Base-by-base conservation (phyloP, 2,329 filamentous ascomycete genomes). In the Davidsoniella virescens region DNA sequence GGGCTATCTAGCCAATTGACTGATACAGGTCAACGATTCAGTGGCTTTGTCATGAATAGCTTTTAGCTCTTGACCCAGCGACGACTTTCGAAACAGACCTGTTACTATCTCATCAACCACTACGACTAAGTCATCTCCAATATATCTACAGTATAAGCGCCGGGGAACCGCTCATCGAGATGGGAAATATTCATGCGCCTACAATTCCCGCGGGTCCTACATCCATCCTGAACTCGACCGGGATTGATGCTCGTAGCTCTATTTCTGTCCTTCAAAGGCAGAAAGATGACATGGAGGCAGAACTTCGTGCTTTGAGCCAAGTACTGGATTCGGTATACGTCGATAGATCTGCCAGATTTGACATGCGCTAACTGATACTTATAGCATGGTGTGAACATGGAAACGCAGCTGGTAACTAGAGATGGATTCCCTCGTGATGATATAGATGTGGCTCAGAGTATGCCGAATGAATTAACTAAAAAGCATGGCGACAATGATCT, bases 371-470 rank as follows among this genome's bases (percentile, higher is more conserved):
- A 12, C 41, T 17, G 20, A 23, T 20, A 12, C 44, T 40, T 39
- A 5, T 59, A 95, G 88, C 90, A 96, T 70, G 80, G 83, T 42
- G 90, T 94, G 49, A 81, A 84, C 59, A 98, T 98, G 92, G 81
- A 82, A 59, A 95, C 92, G 6, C 73, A 78, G 52, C 76, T 98
- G 38, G 78, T 87, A 20, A 95, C 90, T 12, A 76, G 80, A 54
- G 92, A 96, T 65, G 92, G 92, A 44, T 98, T 86, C 62, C 92
- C 92, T 29, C 78, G 92, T 61, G 82, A 85, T 59, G 92, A 98
- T 65, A 81, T 98, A 56, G 92, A 98, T 63, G 84, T 98, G 55
- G 83, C 92, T 23, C 90, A 95, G 67, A 92, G 87, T 92, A 78
- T 56, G 71, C 50, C 33, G 14, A 26, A 23, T 23, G 20, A 23